Base-by-base conservation (phyloP, 129 eudicot genomes). In the Gnaphalium uliginosum region DNA sequence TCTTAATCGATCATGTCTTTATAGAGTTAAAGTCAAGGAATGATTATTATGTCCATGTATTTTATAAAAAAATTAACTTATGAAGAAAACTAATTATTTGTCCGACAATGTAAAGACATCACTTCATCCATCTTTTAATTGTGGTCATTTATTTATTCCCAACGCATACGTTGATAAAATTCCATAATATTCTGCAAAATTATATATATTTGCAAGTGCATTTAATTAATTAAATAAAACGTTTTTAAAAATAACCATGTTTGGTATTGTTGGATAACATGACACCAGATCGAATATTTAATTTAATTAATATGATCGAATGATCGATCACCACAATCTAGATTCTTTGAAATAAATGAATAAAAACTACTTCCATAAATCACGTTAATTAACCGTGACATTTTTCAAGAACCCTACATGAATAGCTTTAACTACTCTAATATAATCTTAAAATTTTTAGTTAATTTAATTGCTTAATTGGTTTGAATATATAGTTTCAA, bases 101-200 rank as follows among this genome's bases (percentile, higher is more conserved):
- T 74, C 88, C 90, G 93, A 86, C 90, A 84, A 85, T 65, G 67
- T 78, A 81, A 79, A 72, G 90, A 85, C 93, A 85, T 81, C 81
- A 39, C 71, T 58, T 54, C n/a, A n/a, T n/a, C 78, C 76, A 84
- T 76, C 81, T 74, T 59, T 66, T 78, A 5, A 0, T 30, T 75
- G 78, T 51, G 43, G 48, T 71, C 41, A 60, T 67, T 29, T 29
- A 29, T 70, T n/a, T 70, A 70, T 46, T 41, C 73, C 77, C 58
- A 71, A 71, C 32, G 32, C 66, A 78, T 14, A 60, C 58, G 66
- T 53, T 61, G 56, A 78, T 51, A 33, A 50, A 78, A 61, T 71
- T 71, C 66, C 58, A 61, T 71, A 25, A 69, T 70, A 78, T 70
- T 70, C 74, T 54, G 41, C 66, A 46, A 27, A 6, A 41, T 39